phyloP scores from a whole-genome alignment of 2,329 filamentous ascomycete species.

The Hypoxylon sp. region DNA sequence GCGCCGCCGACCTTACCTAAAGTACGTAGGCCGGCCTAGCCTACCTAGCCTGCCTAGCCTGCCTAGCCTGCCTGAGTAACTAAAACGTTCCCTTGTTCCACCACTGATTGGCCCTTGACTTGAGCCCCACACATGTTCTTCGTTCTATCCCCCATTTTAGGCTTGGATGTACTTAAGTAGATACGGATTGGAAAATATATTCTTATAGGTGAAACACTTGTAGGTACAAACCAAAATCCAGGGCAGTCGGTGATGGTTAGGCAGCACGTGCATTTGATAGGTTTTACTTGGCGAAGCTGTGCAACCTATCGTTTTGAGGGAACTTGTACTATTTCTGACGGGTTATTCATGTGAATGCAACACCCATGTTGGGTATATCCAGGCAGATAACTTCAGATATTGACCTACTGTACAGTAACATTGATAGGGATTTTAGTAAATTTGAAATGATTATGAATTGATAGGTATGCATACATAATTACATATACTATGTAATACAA shows the following conservation, averaged over 20 bases:
- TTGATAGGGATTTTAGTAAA: no score
- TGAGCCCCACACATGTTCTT: conserved; percentile 31
- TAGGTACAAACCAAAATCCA: conserved; percentile 27
- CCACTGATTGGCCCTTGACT: conserved; percentile 37
- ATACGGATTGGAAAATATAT: conserved; percentile 19
- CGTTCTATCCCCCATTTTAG: conserved; percentile 12
- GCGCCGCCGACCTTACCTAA: no score
- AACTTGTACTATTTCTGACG: conserved; percentile 15
- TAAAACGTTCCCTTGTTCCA: conserved; percentile 25
- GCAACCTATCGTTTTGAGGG: conserved; percentile 29
- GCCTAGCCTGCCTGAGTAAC: conserved; percentile 28
- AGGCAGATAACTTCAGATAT: no score
- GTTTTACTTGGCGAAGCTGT: conserved; percentile 31
- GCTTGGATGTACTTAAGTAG: no score
- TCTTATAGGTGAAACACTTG: no score
- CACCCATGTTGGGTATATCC: not conserved
- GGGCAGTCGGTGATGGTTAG: conserved; percentile 1
- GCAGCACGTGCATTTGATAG: conserved; percentile 21
- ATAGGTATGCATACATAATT: no score
- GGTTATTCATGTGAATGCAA: conserved; percentile 14
- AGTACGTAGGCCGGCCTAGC: conserved; percentile 14
- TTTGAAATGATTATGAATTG: no score
- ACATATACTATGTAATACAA: no score
- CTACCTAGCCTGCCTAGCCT: no score
- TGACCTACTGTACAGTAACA: no score